A percentile compares a stretch with the other conserved stretches of the same genome.
phyloP scores from a whole-genome alignment of 1,284 basidiomycete species.

The Wallemia hederae region DNA sequence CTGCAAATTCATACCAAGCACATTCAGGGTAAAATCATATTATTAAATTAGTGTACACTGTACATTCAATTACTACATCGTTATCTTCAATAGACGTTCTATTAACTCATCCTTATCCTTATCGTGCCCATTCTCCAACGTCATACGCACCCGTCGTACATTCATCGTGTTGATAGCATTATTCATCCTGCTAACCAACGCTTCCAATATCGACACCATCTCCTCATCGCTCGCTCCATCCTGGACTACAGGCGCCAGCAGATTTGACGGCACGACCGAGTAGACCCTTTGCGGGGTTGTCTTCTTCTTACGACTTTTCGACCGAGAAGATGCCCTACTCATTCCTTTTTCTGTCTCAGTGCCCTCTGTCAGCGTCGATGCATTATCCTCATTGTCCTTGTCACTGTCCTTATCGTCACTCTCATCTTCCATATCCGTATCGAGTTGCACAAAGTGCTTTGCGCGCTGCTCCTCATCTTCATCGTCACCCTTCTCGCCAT shows the following conservation, averaged over 20 bases:
- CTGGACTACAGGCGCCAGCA: slow-evolving; percentile 38
- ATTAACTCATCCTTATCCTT: not conserved
- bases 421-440: not conserved
- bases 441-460: slow-evolving; percentile 2
- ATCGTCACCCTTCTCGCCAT: slow-evolving; percentile 9
- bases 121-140: not conserved
- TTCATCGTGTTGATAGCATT: not conserved
- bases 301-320: slow-evolving; percentile 3
- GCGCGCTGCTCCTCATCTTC: slow-evolving; percentile 9
- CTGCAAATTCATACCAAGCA: not conserved
- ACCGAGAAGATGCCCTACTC: slow-evolving; percentile 2
- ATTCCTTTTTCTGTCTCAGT: slow-evolving; percentile 1
- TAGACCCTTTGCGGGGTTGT: slow-evolving; percentile 11
- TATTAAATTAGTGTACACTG: no score
- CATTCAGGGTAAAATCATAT: not conserved
- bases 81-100: not conserved
- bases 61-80: not conserved
- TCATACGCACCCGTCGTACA: not conserved
- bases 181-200: slow-evolving; percentile 9
- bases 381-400: not conserved
- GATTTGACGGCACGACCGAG: slow-evolving; percentile 29
- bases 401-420: not conserved
- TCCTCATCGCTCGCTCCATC: slow-evolving; percentile 48
- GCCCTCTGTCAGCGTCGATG: slow-evolving; percentile 8
- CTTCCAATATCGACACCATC: slow-evolving; percentile 38